These are phyloP conservation scores for Xylaria scruposa DNA, from an alignment of 495 filamentous ascomycete species.

Conservation along the genomic window DNA sequence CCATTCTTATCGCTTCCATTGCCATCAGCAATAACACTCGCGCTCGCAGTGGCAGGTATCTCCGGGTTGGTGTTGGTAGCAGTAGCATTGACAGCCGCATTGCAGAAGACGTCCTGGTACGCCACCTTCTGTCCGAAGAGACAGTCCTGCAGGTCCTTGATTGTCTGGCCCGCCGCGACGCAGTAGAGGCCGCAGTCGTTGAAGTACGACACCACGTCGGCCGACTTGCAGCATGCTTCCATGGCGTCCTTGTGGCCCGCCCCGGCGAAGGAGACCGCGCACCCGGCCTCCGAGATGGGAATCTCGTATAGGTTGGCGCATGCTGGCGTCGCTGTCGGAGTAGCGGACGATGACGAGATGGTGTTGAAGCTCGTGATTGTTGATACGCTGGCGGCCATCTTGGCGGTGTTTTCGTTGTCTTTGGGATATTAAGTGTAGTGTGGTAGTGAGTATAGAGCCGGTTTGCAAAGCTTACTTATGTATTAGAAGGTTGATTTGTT, in stretches of 20 bases:
- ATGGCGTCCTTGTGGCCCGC: slow-evolving; percentile 50
- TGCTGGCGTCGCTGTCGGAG: slow-evolving; percentile 36
- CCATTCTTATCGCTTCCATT: slow-evolving; percentile 12
- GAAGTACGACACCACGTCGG: slow-evolving; percentile 51
- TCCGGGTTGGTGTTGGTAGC: slow-evolving; percentile 46
- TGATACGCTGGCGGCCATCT: slow-evolving; percentile 2
- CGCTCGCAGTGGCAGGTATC: slow-evolving; percentile 37
- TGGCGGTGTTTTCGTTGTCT: background rate
- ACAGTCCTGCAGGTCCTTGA: slow-evolving; percentile 46
- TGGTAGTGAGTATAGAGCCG: background rate
- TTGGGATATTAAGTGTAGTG: too few species aligned
- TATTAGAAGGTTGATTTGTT: background rate
- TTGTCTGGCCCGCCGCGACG: slow-evolving; percentile 52
- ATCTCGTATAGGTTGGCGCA: slow-evolving; percentile 45
- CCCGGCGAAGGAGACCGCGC: slow-evolving; percentile 45
- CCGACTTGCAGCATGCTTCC: slow-evolving; percentile 52
- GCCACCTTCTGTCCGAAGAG: slow-evolving; percentile 43
- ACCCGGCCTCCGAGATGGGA: slow-evolving; percentile 54
- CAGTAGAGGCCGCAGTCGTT: slow-evolving; percentile 60
- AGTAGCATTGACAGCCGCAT: slow-evolving; percentile 43
- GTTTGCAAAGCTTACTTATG: background rate
- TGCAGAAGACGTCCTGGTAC: slow-evolving; percentile 50
- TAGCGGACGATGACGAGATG: slow-evolving; percentile 33
- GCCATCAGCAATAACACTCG: slow-evolving; percentile 35
- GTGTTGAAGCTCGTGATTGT: background rate